A percentile compares a stretch with the other conserved stretches of the same genome.
phyloP scores from a whole-genome alignment of 352 stramenopile genomes.

The Globisporangium rhizosaccharum region DNA sequence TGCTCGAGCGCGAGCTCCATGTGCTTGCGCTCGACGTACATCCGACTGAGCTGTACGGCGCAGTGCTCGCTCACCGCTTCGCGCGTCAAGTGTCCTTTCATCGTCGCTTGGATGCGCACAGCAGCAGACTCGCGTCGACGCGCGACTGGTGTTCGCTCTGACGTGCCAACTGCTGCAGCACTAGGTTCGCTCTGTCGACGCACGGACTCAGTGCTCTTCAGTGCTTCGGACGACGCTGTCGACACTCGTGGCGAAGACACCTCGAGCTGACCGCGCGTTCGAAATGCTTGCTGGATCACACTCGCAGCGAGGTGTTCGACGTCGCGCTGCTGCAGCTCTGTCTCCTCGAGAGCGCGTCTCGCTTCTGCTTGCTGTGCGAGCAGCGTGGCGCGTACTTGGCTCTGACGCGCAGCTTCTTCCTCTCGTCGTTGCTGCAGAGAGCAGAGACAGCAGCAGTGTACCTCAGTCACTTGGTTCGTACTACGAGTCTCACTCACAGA shows the following conservation, averaged over 20 bases:
- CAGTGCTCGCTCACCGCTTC: conserved; percentile 15
- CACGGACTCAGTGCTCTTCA: background rate
- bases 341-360: conserved; percentile 10
- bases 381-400: conserved; percentile 12
- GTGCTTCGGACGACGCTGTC: background rate
- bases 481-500: background rate
- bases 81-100: conserved; percentile 25
- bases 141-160: background rate
- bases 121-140: conserved; percentile 19
- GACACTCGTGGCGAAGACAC: background rate
- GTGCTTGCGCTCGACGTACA: conserved; percentile 62
- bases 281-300: conserved; percentile 34
- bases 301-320: conserved; percentile 37
- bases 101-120: conserved; percentile 29
- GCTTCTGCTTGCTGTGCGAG: background rate
- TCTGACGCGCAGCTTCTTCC: conserved; percentile 15
- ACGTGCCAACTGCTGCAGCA: background rate
- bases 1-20: conserved; percentile 31
- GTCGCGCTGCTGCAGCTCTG: conserved; percentile 26
- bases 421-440: conserved; percentile 11
- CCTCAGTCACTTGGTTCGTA: background rate
- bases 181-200: background rate
- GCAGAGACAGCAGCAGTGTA: background rate
- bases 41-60: conserved; percentile 40
- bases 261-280: conserved; percentile 2